Evolutionary conservation across 2,329 filamentous ascomycete genomes (phyloP), one percentile per base, ranked within the genome.

Genomic region (Mycogone perniciosa): DNA sequence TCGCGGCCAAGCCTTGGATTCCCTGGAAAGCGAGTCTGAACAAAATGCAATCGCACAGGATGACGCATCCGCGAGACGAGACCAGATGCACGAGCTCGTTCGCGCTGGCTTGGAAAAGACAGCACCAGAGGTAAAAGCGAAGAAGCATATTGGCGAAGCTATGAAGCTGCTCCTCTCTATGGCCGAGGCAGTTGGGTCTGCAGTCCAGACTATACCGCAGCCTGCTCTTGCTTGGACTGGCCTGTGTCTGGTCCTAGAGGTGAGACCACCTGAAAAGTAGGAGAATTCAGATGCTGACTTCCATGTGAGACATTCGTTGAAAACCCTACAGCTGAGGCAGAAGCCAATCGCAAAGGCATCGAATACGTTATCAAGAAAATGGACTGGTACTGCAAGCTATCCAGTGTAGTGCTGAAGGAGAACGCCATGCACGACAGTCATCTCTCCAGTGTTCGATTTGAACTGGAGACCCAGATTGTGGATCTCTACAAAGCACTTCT

Each of bases 401-500:
- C 59, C 4, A 46, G 43, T 10, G 58, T 62, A 3, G 57, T 70
- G 3, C 57, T 69, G 5, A 51, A 62, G 10, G 44, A 52, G 48
- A 53, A 62, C 9, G 50, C 11, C 29, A 48, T 40, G 30, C 43
- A 40, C 2, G n/a, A 48, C 10, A 45, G 29, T 5, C 29, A 45
- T 26, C 29, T 51, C 20, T 29, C 48, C 5, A 48, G 46, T 20
- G 13, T 64, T 20, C 53, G 51, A 46, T 11, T 2, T 34, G 37
- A 63, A 38, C 46, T 64, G 20, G 52, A 67, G 41, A 50, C 56
- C 6, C 47, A 44, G 6, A 20, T 73, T n/a, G 45, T 65, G 30
- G 29, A 63, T 13, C 64, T 74, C 26, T 74, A 73, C 54, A 58
- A 66, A 48, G 61, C 58, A 47, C 62, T 74, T 38, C 61, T 74